Evolutionary conservation across 2,329 filamentous ascomycete genomes (phyloP).

Genomic region (Microcyclospora pomicola): DNA sequence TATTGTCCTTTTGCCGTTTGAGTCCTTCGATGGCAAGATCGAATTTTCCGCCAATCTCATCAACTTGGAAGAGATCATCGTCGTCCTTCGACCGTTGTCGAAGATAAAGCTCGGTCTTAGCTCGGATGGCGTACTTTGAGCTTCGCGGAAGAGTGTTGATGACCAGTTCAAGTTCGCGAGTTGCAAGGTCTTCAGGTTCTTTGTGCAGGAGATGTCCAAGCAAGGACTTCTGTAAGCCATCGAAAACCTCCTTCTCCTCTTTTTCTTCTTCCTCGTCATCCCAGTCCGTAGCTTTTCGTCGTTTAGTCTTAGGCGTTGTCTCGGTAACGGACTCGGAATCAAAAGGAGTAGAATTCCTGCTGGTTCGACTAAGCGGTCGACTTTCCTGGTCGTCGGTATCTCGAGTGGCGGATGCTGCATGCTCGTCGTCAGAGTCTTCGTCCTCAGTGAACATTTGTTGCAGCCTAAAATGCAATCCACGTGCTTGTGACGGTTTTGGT

Average conservation of each 20-base stretch:
- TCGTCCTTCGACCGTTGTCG: conserved; percentile 76
- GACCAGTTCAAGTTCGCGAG: conserved; percentile 46
- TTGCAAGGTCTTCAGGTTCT: conserved; percentile 56
- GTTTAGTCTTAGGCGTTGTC: conserved; percentile 29
- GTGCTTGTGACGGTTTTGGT: conserved; percentile 48
- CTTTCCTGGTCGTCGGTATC: conserved; percentile 82
- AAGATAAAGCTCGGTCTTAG: conserved; percentile 52
- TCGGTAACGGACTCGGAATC: conserved; percentile 34
- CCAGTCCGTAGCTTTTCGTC: conserved; percentile 32
- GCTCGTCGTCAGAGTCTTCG: conserved; percentile 69
- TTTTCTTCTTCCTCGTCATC: conserved; percentile 30
- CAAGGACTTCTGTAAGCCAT: conserved; percentile 31
- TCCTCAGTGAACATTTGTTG: conserved; percentile 61
- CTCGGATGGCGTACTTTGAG: conserved; percentile 61
- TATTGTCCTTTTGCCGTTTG: conserved; percentile 14
- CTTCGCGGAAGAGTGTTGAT: conserved; percentile 40
- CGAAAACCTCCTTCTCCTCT: conserved; percentile 36
- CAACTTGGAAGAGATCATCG: conserved; percentile 61
- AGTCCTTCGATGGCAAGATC: conserved; percentile 13
- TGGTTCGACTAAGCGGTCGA: conserved; percentile 59
- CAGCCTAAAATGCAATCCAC: conserved; percentile 69
- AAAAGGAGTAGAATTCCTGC: conserved; percentile 38
- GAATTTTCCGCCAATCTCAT: neutral
- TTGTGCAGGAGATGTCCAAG: conserved; percentile 38
- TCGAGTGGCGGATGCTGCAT: conserved; percentile 48